Percentiles rank a stretch among this genome's conserved stretches.
Conservation (phyloP, 1,284 basidiomycete genomes). For the Tilletia setariae region DNA sequence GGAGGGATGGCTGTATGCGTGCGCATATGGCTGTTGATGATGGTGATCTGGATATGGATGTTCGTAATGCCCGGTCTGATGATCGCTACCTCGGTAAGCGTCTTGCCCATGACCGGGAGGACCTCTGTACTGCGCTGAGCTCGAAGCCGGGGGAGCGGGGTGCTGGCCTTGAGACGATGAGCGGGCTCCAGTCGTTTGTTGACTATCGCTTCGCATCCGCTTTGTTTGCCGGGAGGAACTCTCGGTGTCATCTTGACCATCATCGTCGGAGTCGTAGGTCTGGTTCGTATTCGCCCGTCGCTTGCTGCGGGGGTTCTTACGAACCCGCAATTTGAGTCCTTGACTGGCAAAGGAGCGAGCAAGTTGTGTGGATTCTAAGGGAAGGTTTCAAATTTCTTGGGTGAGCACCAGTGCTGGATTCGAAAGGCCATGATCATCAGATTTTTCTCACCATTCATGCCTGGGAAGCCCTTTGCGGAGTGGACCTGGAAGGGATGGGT, state of each 20-base stretch:
- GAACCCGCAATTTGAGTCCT: slow-evolving; percentile 49
- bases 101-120: too few species aligned
- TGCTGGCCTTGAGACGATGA: background rate
- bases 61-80: background rate
- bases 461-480: slow-evolving; percentile 48
- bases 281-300: slow-evolving; percentile 17
- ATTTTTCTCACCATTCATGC: slow-evolving; percentile 35
- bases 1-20: background rate
- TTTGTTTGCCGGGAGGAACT: background rate
- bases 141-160: background rate
- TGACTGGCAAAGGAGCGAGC: slow-evolving; percentile 48
- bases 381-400: too few species aligned
- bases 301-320: slow-evolving; percentile 42
- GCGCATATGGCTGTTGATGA: background rate
- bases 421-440: background rate
- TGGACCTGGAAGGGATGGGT: slow-evolving; percentile 47
- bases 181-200: background rate
- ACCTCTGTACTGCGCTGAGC: too few species aligned
- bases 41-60: background rate
- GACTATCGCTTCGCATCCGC: slow-evolving; percentile 14
- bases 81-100: too few species aligned
- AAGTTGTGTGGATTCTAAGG: slow-evolving; percentile 39
- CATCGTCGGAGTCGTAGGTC: slow-evolving; percentile 10
- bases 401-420: background rate
- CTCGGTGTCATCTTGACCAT: background rate